phyloP scores from a whole-genome alignment of 495 filamentous ascomycete genomes.

The Pyrenula massariospora region DNA sequence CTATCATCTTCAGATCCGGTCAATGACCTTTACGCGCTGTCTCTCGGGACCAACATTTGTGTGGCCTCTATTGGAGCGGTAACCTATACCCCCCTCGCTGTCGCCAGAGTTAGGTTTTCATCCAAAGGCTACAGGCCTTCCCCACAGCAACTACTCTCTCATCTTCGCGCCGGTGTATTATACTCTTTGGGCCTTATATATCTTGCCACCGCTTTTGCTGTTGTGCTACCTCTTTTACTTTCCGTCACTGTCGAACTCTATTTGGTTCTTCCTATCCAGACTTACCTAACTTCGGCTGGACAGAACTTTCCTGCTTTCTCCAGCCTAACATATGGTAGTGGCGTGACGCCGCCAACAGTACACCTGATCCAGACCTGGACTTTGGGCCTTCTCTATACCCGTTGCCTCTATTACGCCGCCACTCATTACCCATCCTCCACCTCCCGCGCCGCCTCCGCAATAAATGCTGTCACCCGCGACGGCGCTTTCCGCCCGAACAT shows the following conservation, averaged over 20 bases:
- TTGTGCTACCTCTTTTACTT: conserved; percentile 75
- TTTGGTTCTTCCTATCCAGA: conserved; percentile 77
- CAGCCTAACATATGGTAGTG: conserved; percentile 1
- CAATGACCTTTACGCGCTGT: conserved; percentile 96
- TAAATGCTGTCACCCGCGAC: conserved; percentile 61
- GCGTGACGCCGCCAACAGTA: conserved; percentile 31
- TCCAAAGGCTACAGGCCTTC: conserved; percentile 62
- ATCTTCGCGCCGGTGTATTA: conserved; percentile 4
- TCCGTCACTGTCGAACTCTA: conserved; percentile 80
- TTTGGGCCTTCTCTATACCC: conserved; percentile 81
- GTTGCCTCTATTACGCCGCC: conserved; percentile 20
- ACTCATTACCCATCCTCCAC: conserved; percentile 27
- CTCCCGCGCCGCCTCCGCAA: conserved; percentile 59
- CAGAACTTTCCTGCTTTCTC: background rate
- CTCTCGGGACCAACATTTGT: conserved; percentile 70
- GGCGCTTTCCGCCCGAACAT: conserved; percentile 78
- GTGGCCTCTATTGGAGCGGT: conserved; percentile 29
- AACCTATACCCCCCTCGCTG: conserved; percentile 3
- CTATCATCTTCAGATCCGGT: conserved; percentile 57
- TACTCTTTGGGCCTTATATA: conserved; percentile 45
- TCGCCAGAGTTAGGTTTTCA: conserved; percentile 28
- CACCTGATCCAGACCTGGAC: conserved; percentile 92
- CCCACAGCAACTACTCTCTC: conserved; percentile 20
- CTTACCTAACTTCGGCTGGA: conserved; percentile 42
- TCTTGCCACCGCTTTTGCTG: conserved; percentile 53